Conservation (phyloP, 129 eudicot genomes). For the Chrysanthemum seticuspe region DNA sequence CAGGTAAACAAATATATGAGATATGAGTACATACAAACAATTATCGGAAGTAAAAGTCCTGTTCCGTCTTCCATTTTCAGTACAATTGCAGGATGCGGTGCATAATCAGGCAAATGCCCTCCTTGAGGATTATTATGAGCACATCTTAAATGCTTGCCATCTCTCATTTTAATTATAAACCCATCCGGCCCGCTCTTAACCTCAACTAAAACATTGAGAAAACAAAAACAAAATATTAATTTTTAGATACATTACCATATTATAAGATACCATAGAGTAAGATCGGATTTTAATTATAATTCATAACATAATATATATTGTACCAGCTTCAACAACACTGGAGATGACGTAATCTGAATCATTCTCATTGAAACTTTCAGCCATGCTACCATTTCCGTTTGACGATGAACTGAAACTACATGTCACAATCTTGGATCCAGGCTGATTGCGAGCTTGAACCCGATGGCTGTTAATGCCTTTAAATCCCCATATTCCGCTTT, state of each 20-base stretch:
- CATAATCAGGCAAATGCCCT: conserved; percentile 67
- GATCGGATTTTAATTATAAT: background rate
- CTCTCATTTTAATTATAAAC: conserved; percentile 88
- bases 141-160: conserved; percentile 74
- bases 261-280: background rate
- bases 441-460: conserved; percentile 38
- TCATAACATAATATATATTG: conserved; percentile 1
- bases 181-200: conserved; percentile 83
- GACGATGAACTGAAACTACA: conserved; percentile 91
- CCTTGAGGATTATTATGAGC: conserved; percentile 82
- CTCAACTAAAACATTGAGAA: conserved; percentile 58
- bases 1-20: background rate
- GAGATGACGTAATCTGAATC: conserved; percentile 86
- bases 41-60: conserved; percentile 80
- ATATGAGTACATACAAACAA: conserved; percentile 64
- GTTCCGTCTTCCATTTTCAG: conserved; percentile 96
- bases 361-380: conserved; percentile 69
- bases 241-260: background rate
- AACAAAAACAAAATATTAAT: conserved; percentile 15
- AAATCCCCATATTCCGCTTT: conserved; percentile 58
- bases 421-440: conserved; percentile 21
- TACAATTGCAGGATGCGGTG: conserved; percentile 93
- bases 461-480: conserved; percentile 38
- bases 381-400: conserved; percentile 84
- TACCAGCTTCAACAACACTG: conserved; percentile 94